Base-by-base conservation (phyloP, 2,329 filamentous ascomycete species). In the Zalaria obscura region DNA sequence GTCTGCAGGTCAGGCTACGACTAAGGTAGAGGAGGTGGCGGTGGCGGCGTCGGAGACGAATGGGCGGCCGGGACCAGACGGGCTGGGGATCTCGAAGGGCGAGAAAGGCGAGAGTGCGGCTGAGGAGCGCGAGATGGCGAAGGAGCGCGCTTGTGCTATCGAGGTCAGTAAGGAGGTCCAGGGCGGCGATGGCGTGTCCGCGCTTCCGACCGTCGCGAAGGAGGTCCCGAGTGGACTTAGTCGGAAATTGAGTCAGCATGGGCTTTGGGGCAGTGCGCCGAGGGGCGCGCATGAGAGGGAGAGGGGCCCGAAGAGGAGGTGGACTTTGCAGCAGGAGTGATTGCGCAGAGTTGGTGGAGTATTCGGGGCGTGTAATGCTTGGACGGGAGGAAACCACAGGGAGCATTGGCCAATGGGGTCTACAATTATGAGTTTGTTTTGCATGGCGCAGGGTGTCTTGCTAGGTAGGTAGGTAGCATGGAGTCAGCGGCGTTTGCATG, bases 191-290 rank as follows among this genome's bases (percentile, higher is more conserved):
- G 18, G 18, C 18, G 18, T 18, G 18, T 38, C 38, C 27, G 43
- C 42, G 11, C 39, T 48, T 4, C 44, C 47, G 1, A 29, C 43
- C 5, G 42, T 59, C 2, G 52, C 55, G 3, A 55, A 56, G 6
- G 50, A 61, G 1, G 49, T 52, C 5, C 47, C 50, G 25, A 50
- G 42, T 32, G 45, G 35, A 8, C 32, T 48, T 3, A 44, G 45
- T 5, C 35, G 48, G 7, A 45, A 50, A n/a, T 39, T 57, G 5
- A 57, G 52, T 50, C 52, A 51, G 47, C 52, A 61, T 35, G 63
- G 63, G 1, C 60, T 69, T 4, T 69, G 66, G 66, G 65, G 65
- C 0, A 57, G 56, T n/a, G 56, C 59, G 9, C 51, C 52, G 47
- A 47, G 52, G 50, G 44, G 50, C 4, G 45, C 43, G 18, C 56